Evolutionary conservation across 176 grass and related monocot genomes (phyloP).

Genomic region (Ensete ventricosum): DNA sequence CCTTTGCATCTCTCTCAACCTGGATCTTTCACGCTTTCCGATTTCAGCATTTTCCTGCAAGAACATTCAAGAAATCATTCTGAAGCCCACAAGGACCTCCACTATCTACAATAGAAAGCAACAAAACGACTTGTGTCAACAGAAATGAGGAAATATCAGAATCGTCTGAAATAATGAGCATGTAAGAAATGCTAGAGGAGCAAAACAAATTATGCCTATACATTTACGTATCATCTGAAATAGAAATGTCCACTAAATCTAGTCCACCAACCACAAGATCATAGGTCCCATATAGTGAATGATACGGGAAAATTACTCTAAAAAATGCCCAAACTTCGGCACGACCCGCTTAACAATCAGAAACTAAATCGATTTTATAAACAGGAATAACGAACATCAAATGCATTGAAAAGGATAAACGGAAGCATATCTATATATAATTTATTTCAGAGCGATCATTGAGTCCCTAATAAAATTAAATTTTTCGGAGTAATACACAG

Average conservation of each 20-base stretch:
- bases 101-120: neutral
- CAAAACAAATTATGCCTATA: neutral
- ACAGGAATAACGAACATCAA: neutral
- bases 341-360: neutral
- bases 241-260: neutral
- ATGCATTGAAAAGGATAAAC: neutral
- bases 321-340: neutral
- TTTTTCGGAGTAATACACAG: too few relatives aligned
- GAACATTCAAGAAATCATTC: too few relatives aligned
- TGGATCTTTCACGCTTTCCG: slow-evolving; percentile 65
- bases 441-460: neutral
- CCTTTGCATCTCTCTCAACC: slow-evolving; percentile 60
- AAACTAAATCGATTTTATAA: neutral
- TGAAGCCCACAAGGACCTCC: neutral
- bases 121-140: neutral
- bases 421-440: too few relatives aligned
- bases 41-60: slow-evolving; percentile 39
- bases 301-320: neutral
- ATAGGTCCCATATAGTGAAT: neutral
- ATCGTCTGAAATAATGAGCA: neutral
- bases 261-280: neutral
- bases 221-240: neutral
- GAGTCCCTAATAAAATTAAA: neutral
- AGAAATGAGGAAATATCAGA: neutral
- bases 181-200: neutral